Evolutionary conservation across 1,139 yeast species (phyloP).

Genomic region (Suhomyces atakaporum): DNA sequence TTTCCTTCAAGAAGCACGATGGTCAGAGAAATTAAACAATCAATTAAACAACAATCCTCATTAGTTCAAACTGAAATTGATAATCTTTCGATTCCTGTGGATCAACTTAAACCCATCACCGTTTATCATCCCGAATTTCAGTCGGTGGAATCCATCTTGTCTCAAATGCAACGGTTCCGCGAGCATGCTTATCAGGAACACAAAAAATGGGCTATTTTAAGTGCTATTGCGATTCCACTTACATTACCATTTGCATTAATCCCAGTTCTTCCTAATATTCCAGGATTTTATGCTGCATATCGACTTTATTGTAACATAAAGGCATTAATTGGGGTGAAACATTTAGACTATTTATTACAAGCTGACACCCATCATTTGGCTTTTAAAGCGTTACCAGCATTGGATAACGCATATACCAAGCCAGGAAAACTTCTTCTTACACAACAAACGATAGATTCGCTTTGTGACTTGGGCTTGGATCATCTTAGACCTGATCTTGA

Average conservation of each 20-base stretch:
- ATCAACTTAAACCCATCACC: constrained; percentile 44
- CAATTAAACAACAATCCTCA: constrained; percentile 8
- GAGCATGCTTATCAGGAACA: constrained; percentile 32
- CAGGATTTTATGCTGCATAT: constrained; percentile 84
- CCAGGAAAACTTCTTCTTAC: constrained; percentile 30
- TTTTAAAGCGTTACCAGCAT: constrained; percentile 22
- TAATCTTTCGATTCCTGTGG: constrained; percentile 28
- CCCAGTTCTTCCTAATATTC: constrained; percentile 93
- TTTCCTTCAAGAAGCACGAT: constrained; percentile 52
- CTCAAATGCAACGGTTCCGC: constrained; percentile 34
- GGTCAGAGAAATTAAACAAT: constrained; percentile 46
- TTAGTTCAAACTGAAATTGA: constrained; percentile 38
- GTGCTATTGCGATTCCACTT: constrained; percentile 69
- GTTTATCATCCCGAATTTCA: constrained; percentile 46
- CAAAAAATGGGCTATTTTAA: constrained; percentile 37
- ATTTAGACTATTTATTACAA: constrained; percentile 54
- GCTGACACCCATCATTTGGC: constrained; percentile 29
- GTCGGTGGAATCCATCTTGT: constrained; percentile 30
- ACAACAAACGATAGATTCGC: constrained; percentile 32
- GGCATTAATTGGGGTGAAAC: constrained; percentile 76
- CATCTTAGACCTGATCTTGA: constrained; percentile 42
- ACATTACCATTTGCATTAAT: constrained; percentile 78
- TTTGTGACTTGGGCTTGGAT: constrained; percentile 34
- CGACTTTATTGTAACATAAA: constrained; percentile 83
- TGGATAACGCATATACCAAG: constrained; percentile 24